These are phyloP conservation scores for Oryza brachyantha DNA, from an alignment of 176 grass and related monocot species.

Conservation along the genomic window DNA sequence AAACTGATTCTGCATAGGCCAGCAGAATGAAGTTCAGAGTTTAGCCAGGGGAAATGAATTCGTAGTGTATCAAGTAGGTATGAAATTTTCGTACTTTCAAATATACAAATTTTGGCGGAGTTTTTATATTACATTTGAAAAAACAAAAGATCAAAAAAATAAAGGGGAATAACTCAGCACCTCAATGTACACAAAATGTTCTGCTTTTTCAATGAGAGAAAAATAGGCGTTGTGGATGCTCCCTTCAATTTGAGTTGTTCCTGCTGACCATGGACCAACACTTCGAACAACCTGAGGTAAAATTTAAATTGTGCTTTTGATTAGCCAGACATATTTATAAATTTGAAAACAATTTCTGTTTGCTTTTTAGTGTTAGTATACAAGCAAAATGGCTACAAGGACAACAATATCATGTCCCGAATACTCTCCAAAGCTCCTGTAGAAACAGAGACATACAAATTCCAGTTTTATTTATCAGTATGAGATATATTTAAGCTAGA, in stretches of 20 bases:
- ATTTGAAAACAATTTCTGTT: background rate
- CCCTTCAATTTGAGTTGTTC: slow-evolving; percentile 80
- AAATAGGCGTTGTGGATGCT: slow-evolving; percentile 83
- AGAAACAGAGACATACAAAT: background rate
- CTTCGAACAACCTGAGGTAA: slow-evolving; percentile 68
- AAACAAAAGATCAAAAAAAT: background rate
- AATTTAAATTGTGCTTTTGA: background rate
- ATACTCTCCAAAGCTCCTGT: background rate
- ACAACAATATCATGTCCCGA: background rate
- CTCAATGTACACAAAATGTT: slow-evolving; percentile 80
- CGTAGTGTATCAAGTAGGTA: slow-evolving; percentile 14
- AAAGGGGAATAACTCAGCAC: slow-evolving; percentile 31
- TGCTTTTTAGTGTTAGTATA: background rate
- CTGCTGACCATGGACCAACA: slow-evolving; percentile 72
- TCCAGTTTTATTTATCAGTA: background rate
- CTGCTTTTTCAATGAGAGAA: slow-evolving; percentile 74
- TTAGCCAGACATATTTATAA: slow-evolving; percentile 20
- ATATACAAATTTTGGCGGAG: background rate
- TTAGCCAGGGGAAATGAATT: background rate
- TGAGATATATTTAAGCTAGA: background rate
- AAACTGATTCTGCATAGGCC: slow-evolving; percentile 76
- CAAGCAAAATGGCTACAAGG: background rate
- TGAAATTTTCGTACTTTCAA: slow-evolving; percentile 2
- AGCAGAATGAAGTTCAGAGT: slow-evolving; percentile 9
- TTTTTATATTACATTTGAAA: background rate